Base-by-base conservation (phyloP, 2,329 filamentous ascomycete genomes). In the Chrysoporthe austroafricana region DNA sequence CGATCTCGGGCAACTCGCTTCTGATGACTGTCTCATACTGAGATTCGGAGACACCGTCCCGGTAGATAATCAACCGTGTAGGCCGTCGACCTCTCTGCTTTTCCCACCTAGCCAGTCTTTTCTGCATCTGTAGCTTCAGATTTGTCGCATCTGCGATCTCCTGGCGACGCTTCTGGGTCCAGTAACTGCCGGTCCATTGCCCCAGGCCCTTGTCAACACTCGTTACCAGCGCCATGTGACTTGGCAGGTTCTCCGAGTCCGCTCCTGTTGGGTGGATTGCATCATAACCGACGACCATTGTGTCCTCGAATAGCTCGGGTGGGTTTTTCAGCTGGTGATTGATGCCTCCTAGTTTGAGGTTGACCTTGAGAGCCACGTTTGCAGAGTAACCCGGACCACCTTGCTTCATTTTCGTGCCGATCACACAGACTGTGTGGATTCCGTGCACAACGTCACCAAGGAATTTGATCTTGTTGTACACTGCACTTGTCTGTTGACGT, bases 1-100 rank as follows among this genome's bases (percentile, higher is more conserved):
- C 83, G 66, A 95, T 89, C 1, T 79, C 76, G 0, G 88, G 88
- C 50, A 96, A 82, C 77, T 97, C 94, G 0, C 85, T 70, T 0
- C 86, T 79, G 0, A 96, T 79, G 0, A 97, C 90, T 32, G 85
- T 81, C 0, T 83, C 74, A 77, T 94, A 97, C 72, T 97, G 93
- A 0, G 93, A 90, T 73, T 97, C 94, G 0, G 92, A 96, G 0
- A 97, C 93, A 46, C 94, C 94, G 73, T 97, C 94, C 36, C 94
- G 90, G 80, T 93, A 97, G 59, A 97, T 86, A 70, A 97, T 80
- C 56, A 97, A 90, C 73, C 21, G 50, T n/a, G 93, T 92, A 32
- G 88, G 83, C 0, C 94, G 94, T 0, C 90, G 81, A 0, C 72
- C 72, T 0, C 75, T 72, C 2, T 81, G 78, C 75, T 92, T 92